Conservation (phyloP, 2,329 filamentous ascomycete species). For the Aphanocladium album region DNA sequence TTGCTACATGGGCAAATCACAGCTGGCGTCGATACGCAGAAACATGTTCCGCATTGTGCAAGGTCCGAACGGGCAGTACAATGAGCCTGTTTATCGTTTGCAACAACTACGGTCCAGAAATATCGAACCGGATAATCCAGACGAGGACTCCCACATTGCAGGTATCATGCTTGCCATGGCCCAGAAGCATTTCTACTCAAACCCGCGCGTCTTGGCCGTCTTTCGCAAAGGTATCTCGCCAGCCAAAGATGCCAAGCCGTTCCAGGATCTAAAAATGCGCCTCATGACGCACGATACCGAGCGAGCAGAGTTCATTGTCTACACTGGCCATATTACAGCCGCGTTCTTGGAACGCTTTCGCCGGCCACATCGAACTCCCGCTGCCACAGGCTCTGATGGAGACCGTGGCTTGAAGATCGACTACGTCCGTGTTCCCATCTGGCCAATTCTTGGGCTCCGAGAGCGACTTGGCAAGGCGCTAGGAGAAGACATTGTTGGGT, state of each 20-base stretch:
- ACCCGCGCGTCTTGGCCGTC: constrained; percentile 15
- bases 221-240: constrained; percentile 23
- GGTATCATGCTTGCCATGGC: constrained; percentile 53
- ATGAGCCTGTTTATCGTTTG: constrained; percentile 44
- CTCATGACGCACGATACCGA: constrained; percentile 47
- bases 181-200: constrained; percentile 47
- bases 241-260: constrained; percentile 24
- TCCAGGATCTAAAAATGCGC: constrained; percentile 44
- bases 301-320: constrained; percentile 47
- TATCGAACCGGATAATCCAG: constrained; percentile 41
- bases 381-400: constrained; percentile 20
- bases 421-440: constrained; percentile 45
- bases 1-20: constrained; percentile 43
- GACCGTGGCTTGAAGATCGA: constrained; percentile 39
- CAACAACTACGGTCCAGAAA: constrained; percentile 42
- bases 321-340: constrained; percentile 44
- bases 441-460: constrained; percentile 51
- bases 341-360: constrained; percentile 48
- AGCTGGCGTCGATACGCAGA: constrained; percentile 41
- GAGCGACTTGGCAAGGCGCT: constrained; percentile 51
- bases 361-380: constrained; percentile 37
- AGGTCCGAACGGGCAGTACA: constrained; percentile 36
- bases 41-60: constrained; percentile 42
- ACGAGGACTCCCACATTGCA: constrained; percentile 49
- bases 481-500: constrained; percentile 45